phyloP scores from a whole-genome alignment of 768 basidiomycete species.

The Lepiota brunneoincarnata region DNA sequence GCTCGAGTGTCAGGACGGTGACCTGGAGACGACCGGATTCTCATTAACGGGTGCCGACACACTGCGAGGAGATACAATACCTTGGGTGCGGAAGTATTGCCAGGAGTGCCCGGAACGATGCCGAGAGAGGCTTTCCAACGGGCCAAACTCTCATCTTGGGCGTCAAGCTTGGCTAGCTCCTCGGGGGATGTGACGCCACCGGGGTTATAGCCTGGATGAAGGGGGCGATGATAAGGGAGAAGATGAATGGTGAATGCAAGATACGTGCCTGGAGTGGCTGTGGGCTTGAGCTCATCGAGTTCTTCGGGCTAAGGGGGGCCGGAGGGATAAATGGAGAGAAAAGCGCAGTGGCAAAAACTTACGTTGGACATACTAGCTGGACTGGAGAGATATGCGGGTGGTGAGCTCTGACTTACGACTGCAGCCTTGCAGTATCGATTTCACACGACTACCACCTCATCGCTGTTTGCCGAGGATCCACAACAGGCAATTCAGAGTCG shows the following conservation, averaged over 20 bases:
- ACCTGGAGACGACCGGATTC: slow-evolving; percentile 44
- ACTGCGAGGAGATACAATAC: slow-evolving; percentile 30
- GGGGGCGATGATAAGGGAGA: not conserved
- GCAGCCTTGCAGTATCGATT: slow-evolving; percentile 58
- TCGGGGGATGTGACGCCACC: slow-evolving; percentile 67
- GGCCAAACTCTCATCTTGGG: slow-evolving; percentile 87
- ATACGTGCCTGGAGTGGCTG: slow-evolving; percentile 61
- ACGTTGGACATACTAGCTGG: slow-evolving; percentile 50
- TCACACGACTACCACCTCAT: slow-evolving; percentile 53
- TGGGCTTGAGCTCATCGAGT: slow-evolving; percentile 57
- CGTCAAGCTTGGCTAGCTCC: slow-evolving; percentile 84
- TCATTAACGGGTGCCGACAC: not conserved
- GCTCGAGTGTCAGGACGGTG: slow-evolving; percentile 71
- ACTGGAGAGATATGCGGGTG: slow-evolving; percentile 15
- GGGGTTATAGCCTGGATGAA: slow-evolving; percentile 68
- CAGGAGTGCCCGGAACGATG: slow-evolving; percentile 53
- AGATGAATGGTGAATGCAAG: not conserved
- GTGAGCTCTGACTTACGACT: slow-evolving; percentile 4
- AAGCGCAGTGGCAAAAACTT: slow-evolving; percentile 21
- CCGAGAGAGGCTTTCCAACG: slow-evolving; percentile 97
- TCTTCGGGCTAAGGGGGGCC: slow-evolving; percentile 48
- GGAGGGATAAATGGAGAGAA: slow-evolving; percentile 1
- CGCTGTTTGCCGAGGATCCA: slow-evolving; percentile 40
- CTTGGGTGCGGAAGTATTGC: slow-evolving; percentile 57
- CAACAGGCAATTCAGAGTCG: slow-evolving; percentile 12